Evolutionary conservation across 2,329 filamentous ascomycete genomes (phyloP), one percentile per base, ranked within the genome.

Genomic region (Colletotrichum sp.): DNA sequence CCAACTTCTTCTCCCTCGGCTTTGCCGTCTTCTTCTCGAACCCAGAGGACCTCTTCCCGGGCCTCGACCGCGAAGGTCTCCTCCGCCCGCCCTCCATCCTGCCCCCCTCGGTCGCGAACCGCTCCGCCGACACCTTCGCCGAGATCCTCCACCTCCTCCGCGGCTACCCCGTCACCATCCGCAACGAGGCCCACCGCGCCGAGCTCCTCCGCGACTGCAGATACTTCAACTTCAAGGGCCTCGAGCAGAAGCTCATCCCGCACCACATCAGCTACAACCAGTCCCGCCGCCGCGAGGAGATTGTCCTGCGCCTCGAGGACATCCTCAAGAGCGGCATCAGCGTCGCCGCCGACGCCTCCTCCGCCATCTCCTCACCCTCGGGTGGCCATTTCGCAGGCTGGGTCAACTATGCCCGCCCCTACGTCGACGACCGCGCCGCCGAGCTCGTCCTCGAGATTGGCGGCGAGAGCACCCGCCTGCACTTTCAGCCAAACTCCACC

Each of bases 1-100:
- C 96, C 15, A 99, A 99, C 84, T 99, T 96, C 89, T 99, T 99
- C 88, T 94, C 95, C 1, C 90, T 98, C 5, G 96, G 96, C 75
- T 98, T 98, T 81, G 94, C 93, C 49, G 91, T 95, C 80, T 98
- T 98, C 89, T 98, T 98, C 87, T 93, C 93, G 18, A 92, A 92
- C 3, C 95, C 95, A 0, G 89, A 91, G 16, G 94, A 98, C 80
- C 90, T 96, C 8, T 98, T 98, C 80, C 96, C 96, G 0, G 96
- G 96, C 2, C 90, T 98, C 1, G 92, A 96, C 75, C 92, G 95
- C 68, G 91, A 93, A 76, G 92, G 93, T 16, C 90, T 98, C 24
- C 91, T 98, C 57, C 93, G 96, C 0, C 96, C 96, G 2, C 96
- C 96, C 0, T 94, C 95, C 7, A 97, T 99, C 78, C 86, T 93